A percentile compares a stretch with the other conserved stretches of the same genome.
phyloP scores from a whole-genome alignment of 768 basidiomycete genomes.

The Phaeotremella skinneri region DNA sequence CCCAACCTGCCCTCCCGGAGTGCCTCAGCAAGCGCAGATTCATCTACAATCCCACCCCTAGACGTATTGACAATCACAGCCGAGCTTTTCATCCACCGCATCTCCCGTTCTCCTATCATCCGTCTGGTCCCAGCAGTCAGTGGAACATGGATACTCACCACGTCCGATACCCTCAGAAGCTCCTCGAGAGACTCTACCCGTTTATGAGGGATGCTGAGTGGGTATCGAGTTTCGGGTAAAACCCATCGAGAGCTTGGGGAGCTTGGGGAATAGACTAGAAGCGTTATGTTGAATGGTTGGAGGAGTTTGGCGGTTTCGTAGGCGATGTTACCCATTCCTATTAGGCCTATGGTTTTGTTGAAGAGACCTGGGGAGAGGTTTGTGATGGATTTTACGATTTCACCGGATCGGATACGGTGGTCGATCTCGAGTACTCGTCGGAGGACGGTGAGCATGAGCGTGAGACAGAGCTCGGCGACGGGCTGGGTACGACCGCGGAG shows the following conservation, averaged over 20 bases:
- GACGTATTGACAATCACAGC: slow-evolving; percentile 51
- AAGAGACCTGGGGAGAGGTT: slow-evolving; percentile 40
- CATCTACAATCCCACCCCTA: slow-evolving; percentile 50
- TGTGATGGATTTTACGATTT: slow-evolving; percentile 30
- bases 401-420: slow-evolving; percentile 31
- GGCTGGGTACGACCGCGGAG: slow-evolving; percentile 25
- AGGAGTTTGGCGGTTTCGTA: slow-evolving; percentile 45
- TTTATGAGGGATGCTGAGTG: slow-evolving; percentile 30
- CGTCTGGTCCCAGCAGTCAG: slow-evolving; percentile 39
- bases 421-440: slow-evolving; percentile 40
- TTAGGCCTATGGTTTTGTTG: slow-evolving; percentile 49
- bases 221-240: slow-evolving; percentile 13
- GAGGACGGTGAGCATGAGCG: slow-evolving; percentile 30
- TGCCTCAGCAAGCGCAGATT: slow-evolving; percentile 31
- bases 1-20: slow-evolving; percentile 27
- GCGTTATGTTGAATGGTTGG: slow-evolving; percentile 41
- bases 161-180: slow-evolving; percentile 41
- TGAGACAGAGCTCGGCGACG: slow-evolving; percentile 41
- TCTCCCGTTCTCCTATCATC: slow-evolving; percentile 38
- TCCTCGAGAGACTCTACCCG: slow-evolving; percentile 41
- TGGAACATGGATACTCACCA: slow-evolving; percentile 52
- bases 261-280: slow-evolving; percentile 49
- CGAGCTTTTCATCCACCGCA: slow-evolving; percentile 41
- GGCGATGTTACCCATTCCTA: slow-evolving; percentile 52
- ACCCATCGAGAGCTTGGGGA: slow-evolving; percentile 39